A percentile compares a stretch with the other conserved stretches of the same genome.
Conservation (phyloP, 108 stramenopile species). For the Stephanodiscus minutulus region DNA sequence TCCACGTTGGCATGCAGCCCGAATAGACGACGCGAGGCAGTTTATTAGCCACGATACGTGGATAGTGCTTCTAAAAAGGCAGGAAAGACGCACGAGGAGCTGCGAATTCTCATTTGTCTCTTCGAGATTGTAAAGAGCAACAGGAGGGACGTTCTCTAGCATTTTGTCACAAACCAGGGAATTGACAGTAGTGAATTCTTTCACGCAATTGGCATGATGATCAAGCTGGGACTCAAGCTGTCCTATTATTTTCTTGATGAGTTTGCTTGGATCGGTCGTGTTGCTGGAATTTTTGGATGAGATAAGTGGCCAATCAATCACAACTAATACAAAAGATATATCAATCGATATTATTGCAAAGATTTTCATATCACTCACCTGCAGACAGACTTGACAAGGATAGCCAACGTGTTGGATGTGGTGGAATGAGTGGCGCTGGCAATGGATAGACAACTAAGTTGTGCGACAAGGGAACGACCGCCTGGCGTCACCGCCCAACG, state of each 20-base stretch:
- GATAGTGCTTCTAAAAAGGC: slow-evolving; percentile 57
- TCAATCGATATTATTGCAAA: neutral
- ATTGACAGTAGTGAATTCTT: slow-evolving; percentile 11
- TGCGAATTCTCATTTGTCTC: slow-evolving; percentile 12
- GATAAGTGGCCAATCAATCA: neutral
- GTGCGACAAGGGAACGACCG: slow-evolving; percentile 70
- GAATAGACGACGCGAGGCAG: slow-evolving; percentile 60
- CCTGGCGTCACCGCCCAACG: slow-evolving; percentile 67
- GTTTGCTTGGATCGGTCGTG: slow-evolving; percentile 58
- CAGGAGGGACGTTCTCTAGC: slow-evolving; percentile 56
- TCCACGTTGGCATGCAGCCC: slow-evolving; percentile 58
- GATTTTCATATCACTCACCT: slow-evolving; percentile 3
- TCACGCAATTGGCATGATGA: slow-evolving; percentile 30
- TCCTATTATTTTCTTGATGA: slow-evolving; percentile 61
- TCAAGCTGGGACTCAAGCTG: slow-evolving; percentile 45
- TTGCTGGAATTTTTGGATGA: slow-evolving; percentile 15
- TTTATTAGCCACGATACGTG: slow-evolving; percentile 66
- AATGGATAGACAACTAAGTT: slow-evolving; percentile 76
- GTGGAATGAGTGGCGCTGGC: slow-evolving; percentile 79
- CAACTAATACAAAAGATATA: neutral
- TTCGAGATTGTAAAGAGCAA: slow-evolving; percentile 56
- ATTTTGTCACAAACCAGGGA: slow-evolving; percentile 50
- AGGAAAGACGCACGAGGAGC: slow-evolving; percentile 26
- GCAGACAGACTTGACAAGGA: slow-evolving; percentile 64
- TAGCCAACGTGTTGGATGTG: slow-evolving; percentile 61